Base-by-base conservation (phyloP, 2,329 filamentous ascomycete genomes). In the Fusarium duplospermum region DNA sequence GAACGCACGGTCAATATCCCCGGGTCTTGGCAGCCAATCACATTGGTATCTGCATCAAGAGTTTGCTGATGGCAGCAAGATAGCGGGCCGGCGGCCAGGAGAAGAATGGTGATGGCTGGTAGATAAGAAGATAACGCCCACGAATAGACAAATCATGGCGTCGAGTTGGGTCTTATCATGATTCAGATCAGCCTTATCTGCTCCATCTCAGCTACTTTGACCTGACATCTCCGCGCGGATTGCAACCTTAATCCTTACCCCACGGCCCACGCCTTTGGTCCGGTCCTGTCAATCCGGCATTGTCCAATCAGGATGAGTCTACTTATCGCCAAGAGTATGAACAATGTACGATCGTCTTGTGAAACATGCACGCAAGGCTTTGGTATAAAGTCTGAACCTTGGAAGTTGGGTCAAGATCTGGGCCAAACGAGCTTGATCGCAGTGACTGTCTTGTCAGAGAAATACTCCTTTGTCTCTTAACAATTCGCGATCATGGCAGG, bases 401-500 rank as follows among this genome's bases (percentile, higher is more conserved):
- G 50, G 52, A 20, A 57, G 22, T 36, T 35, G 52, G 52, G 13
- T 24, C 14, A 36, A 10, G 9, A 4, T 36, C 8, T 57, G 16
- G 52, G 29, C 31, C 16, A 22, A 16, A 33, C n/a, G 50, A 56
- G 50, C 31, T 57, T 57, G 52, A 35, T 22, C 33, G 29, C 31
- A 10, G n/a, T 3, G 36, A 27, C 18, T 36, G 29, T 24, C 29
- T 9, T 57, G 52, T 47, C 20, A 22, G 18, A 57, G 52, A 20
- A 14, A 14, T 35, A 24, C 20, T 35, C 50, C 6, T 27, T 31
- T 33, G n/a, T 22, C 4, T 33, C 18, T 33, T 29, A 56, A 56
- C 35, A 59, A 59, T n/a, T 29, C 22, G 22, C 57, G 40, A 59
- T 59, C 57, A 73, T 73, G 71, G 71, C 71, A 68, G 71, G 71